Evolutionary conservation across 1,284 basidiomycete species (phyloP).

Genomic region (Nidula niveotomentosa): DNA sequence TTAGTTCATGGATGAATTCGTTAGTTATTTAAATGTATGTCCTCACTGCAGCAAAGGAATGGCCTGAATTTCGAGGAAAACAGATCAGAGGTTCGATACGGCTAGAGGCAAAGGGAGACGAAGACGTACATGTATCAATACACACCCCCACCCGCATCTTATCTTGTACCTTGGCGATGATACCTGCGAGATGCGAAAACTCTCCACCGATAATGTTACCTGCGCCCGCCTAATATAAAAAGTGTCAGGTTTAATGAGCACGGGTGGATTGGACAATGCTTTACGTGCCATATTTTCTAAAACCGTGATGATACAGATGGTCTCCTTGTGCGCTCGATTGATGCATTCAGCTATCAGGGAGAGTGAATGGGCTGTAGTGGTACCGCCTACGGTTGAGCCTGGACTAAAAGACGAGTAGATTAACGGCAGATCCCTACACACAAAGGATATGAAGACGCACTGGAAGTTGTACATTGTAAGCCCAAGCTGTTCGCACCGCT

Average conservation of each 20-base stretch:
- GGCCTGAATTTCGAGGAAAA: constrained; percentile 43
- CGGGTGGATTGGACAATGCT: not conserved
- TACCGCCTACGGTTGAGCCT: constrained; percentile 75
- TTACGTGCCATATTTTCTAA: constrained; percentile 83
- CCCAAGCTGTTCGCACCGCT: constrained; percentile 77
- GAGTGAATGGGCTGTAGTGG: constrained; percentile 62
- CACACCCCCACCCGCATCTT: constrained; percentile 77
- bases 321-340: constrained; percentile 76
- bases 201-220: constrained; percentile 79
- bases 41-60: constrained; percentile 77
- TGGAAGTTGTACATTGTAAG: constrained; percentile 84
- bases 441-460: constrained; percentile 38
- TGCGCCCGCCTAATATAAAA: constrained; percentile 62
- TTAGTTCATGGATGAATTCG: not conserved
- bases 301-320: constrained; percentile 62
- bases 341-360: constrained; percentile 72
- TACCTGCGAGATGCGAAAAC: constrained; percentile 67
- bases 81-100: not conserved
- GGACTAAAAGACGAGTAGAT: constrained; percentile 39
- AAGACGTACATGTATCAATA: constrained; percentile 75
- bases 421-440: not conserved
- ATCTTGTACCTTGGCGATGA: constrained; percentile 74
- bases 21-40: no score
- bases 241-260: not conserved
- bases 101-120: not conserved